Evolutionary conservation across 805 yeast species (phyloP), one percentile per base, ranked within the genome.

Genomic region (Kazachstania martiniae): DNA sequence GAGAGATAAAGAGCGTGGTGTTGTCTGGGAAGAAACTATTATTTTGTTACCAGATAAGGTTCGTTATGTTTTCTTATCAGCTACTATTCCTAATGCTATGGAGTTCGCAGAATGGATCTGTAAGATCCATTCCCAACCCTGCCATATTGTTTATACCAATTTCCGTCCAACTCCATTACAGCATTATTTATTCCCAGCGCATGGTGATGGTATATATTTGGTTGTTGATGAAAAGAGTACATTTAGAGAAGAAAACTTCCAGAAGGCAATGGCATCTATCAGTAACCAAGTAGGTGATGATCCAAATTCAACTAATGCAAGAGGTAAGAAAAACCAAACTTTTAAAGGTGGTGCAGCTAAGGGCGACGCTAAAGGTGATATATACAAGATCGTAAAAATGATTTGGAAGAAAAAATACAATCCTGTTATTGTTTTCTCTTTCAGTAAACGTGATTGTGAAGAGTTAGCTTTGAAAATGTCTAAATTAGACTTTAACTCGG

Each of bases 51-150:
- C 99, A 4, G 96, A 93, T 47, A 87, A 87, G 65, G 96, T 91
- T 12, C 89, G 82, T 43, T 85, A 87, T 50, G 95, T 89, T 3
- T 83, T 89, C 49, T 62, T 89, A 42, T 86, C 96, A 10, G 97
- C 97, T 30, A 89, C 98, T 1, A 89, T 89, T 44, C 98, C 98
- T 17, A 89, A 89, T 54, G 95, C 97, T 2, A 81, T 84, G 87
- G 95, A 89, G 55, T 89, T 89, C 64, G 96, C 97, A 8, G 95
- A 89, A 59, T 91, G 99, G 99, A 84, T 91, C 37, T 87, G 94
- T 56, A 81, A 84, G 51, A 87, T 80, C 35, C 99, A 91, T 55
- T 67, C 72, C 28, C 98, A 93, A 58, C 98, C 98, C 5, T 91
- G 99, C 55, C 97, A 91, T 59, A 94, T 91, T 58, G 98, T 91